A percentile compares a stretch with the other conserved stretches of the same genome.
Conservation (phyloP, 495 filamentous ascomycete species). For the Neurospora hispaniola region DNA sequence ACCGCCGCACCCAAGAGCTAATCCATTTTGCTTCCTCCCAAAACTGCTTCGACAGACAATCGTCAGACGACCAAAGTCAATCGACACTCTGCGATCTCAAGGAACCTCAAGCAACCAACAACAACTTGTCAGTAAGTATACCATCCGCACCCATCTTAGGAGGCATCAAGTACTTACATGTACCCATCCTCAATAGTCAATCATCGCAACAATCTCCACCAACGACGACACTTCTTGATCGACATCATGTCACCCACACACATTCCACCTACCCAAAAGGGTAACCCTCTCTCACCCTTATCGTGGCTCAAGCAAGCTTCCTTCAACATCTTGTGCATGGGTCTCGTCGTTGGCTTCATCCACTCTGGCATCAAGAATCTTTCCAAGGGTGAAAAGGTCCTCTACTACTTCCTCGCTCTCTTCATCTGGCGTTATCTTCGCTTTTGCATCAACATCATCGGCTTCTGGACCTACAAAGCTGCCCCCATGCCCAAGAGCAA, state of each 20-base stretch:
- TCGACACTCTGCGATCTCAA: neutral
- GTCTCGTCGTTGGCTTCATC: neutral
- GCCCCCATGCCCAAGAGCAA: slow-evolving; percentile 17
- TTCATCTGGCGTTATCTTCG: slow-evolving; percentile 35
- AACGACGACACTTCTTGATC: neutral
- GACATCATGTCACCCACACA: neutral
- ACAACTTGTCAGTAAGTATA: neutral
- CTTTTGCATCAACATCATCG: slow-evolving; percentile 33
- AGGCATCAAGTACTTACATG: neutral
- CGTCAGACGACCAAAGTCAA: neutral
- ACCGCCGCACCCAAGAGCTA: neutral
- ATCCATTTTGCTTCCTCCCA: neutral
- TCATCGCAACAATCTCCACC: neutral
- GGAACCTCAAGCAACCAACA: neutral
- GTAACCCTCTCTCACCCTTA: neutral
- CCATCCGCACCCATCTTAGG: neutral
- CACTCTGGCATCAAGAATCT: neutral
- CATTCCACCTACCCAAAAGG: neutral
- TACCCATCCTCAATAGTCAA: neutral
- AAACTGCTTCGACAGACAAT: neutral
- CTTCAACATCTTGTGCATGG: neutral
- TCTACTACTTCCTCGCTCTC: slow-evolving; percentile 15
- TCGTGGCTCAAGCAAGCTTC: neutral
- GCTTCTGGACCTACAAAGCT: slow-evolving; percentile 34
- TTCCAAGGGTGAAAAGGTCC: neutral